These are phyloP conservation scores for Candida saitoana DNA, from an alignment of 805 yeast genomes.

Conservation along the genomic window DNA sequence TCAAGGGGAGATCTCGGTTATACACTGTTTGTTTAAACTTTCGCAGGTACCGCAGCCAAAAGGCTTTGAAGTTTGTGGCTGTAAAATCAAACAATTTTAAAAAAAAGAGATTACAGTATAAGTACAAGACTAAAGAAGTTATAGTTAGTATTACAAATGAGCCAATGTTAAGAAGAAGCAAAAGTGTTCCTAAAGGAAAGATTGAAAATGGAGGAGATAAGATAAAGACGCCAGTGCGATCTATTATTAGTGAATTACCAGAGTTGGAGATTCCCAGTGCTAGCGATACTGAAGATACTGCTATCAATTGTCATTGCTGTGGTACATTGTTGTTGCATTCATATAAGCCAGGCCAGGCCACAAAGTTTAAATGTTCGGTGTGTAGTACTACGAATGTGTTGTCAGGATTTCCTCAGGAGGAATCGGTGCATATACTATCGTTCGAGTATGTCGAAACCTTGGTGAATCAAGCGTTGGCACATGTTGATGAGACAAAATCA, in stretches of 20 bases:
- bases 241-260: not conserved
- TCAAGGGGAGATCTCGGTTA: not conserved
- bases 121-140: too few relatives aligned
- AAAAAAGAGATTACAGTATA: too few relatives aligned
- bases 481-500: slow-evolving; percentile 9
- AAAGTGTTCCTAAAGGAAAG: not conserved
- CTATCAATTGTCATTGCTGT: slow-evolving; percentile 36
- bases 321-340: slow-evolving; percentile 32
- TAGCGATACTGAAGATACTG: slow-evolving; percentile 6
- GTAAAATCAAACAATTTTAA: not conserved
- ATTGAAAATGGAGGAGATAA: too few relatives aligned
- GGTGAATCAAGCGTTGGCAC: slow-evolving; percentile 29
- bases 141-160: not conserved
- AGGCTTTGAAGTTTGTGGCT: not conserved
- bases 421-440: slow-evolving; percentile 19
- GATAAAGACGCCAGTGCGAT: too few relatives aligned
- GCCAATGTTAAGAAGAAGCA: not conserved
- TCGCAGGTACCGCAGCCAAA: not conserved
- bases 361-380: slow-evolving; percentile 55
- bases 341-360: slow-evolving; percentile 1
- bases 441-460: slow-evolving; percentile 27
- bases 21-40: not conserved
- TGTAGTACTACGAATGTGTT: slow-evolving; percentile 51
- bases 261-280: not conserved
- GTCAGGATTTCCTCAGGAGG: slow-evolving; percentile 7